These are phyloP conservation scores for Leishmania major DNA, from an alignment of 208 protist species.

Conservation along the genomic window DNA sequence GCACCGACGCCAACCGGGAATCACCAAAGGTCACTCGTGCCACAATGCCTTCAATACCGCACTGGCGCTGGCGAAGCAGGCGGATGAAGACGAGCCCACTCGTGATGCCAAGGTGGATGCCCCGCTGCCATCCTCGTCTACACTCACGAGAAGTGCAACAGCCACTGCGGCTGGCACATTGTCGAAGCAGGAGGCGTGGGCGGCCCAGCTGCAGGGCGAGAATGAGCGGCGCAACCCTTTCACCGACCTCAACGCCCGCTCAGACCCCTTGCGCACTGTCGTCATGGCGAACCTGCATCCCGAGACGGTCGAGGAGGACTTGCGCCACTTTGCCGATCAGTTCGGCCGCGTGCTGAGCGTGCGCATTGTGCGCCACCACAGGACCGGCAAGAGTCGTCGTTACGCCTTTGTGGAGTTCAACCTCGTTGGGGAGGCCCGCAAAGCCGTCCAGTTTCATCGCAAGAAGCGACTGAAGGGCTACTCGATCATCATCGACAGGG, in stretches of 20 bases:
- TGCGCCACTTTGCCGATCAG: constrained; percentile 83
- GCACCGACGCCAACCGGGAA: constrained; percentile 44
- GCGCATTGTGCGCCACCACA: constrained; percentile 62
- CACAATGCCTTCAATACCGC: constrained; percentile 21
- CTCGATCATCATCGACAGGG: constrained; percentile 66
- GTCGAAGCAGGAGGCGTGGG: constrained; percentile 28
- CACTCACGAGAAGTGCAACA: background rate
- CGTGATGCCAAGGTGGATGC: background rate
- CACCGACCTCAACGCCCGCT: constrained; percentile 68
- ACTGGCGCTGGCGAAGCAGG: constrained; percentile 4
- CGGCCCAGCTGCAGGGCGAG: constrained; percentile 27
- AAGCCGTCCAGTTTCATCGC: constrained; percentile 52
- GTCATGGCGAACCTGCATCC: constrained; percentile 69
- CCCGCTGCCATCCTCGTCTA: background rate
- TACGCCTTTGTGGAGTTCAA: constrained; percentile 89
- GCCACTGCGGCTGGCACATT: background rate
- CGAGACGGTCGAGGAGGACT: constrained; percentile 73
- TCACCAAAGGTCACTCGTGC: constrained; percentile 21
- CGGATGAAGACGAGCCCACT: background rate
- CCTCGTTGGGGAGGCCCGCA: constrained; percentile 62
- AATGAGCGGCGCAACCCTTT: constrained; percentile 41
- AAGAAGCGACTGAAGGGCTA: constrained; percentile 70
- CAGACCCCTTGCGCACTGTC: constrained; percentile 66
- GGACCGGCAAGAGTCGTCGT: constrained; percentile 61
- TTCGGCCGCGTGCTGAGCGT: constrained; percentile 76